These are phyloP conservation scores for Colletotrichum sublineola DNA, from an alignment of 2,329 filamentous ascomycete genomes.

Conservation along the genomic window DNA sequence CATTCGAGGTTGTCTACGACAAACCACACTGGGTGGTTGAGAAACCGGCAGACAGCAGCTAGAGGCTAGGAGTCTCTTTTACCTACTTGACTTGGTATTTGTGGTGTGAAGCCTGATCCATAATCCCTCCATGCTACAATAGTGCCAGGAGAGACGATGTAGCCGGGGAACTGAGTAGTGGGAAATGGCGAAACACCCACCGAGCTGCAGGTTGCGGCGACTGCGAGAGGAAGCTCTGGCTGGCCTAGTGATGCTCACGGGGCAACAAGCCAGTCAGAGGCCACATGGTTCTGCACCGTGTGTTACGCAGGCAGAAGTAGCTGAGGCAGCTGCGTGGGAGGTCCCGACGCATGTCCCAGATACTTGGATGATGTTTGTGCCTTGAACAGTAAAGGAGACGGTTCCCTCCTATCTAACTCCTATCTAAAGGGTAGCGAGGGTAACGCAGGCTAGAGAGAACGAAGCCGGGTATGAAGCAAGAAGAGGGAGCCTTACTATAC, in stretches of 20 bases:
- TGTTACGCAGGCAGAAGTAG: not conserved
- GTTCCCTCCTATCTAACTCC: not conserved
- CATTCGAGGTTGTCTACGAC: not conserved
- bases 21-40: not conserved
- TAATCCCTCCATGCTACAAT: not conserved
- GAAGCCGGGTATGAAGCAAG: not conserved
- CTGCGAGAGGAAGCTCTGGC: not conserved
- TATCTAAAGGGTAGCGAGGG: not conserved
- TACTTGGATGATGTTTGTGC: not conserved
- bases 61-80: not conserved
- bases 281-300: not conserved
- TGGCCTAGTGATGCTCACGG: not conserved
- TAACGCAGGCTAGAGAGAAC: not conserved
- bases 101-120: not conserved
- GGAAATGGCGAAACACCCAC: not conserved
- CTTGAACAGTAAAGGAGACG: not conserved
- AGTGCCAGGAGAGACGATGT: not conserved
- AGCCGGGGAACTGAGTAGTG: constrained; percentile 43
- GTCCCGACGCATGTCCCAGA: not conserved
- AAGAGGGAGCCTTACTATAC: not conserved
- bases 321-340: not conserved
- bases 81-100: not conserved
- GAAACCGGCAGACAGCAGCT: not conserved
- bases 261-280: not conserved
- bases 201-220: constrained; percentile 14